These are phyloP conservation scores for Rhytidiadelphus loreus DNA, from an alignment of 225 moss, liverwort and hornwort species.

Conservation along the genomic window DNA sequence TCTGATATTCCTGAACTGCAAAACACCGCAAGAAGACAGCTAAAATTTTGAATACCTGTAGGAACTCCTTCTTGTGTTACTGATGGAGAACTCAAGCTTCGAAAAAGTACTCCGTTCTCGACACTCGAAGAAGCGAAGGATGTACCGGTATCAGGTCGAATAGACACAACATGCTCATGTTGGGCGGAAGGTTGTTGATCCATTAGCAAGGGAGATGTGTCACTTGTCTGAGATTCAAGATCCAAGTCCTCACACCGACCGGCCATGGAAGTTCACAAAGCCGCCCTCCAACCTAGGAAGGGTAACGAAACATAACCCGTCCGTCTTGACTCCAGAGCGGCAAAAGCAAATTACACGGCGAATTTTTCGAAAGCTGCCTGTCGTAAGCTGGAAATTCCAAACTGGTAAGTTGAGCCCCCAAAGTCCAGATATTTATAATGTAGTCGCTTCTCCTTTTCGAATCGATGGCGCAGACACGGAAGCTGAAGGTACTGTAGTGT, in stretches of 20 bases:
- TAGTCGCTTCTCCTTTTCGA: neutral
- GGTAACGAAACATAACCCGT: neutral
- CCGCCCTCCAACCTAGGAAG: conserved; percentile 23
- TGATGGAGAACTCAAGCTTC: conserved; percentile 20
- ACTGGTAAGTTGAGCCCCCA: neutral
- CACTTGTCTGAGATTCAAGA: conserved; percentile 51
- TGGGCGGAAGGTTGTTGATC: conserved; percentile 20
- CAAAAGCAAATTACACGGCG: neutral
- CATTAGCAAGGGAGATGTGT: conserved; percentile 57
- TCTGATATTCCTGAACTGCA: neutral
- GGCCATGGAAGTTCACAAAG: conserved; percentile 47
- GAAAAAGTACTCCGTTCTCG: conserved; percentile 7
- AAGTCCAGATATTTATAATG: neutral
- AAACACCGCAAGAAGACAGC: neutral
- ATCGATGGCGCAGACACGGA: neutral
- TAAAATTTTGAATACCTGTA: conserved; percentile 3
- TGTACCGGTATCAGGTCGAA: conserved; percentile 14
- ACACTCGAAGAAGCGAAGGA: conserved; percentile 11
- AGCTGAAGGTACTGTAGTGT: neutral
- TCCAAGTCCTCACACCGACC: conserved; percentile 44
- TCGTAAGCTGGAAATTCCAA: neutral
- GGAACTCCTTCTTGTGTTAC: conserved; percentile 2
- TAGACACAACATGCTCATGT: conserved; percentile 43
- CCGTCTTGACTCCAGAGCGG: conserved; percentile 7
- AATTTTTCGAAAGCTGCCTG: neutral